Conservation (phyloP, 805 yeast species). For the Zygosaccharomyces lentus region DNA sequence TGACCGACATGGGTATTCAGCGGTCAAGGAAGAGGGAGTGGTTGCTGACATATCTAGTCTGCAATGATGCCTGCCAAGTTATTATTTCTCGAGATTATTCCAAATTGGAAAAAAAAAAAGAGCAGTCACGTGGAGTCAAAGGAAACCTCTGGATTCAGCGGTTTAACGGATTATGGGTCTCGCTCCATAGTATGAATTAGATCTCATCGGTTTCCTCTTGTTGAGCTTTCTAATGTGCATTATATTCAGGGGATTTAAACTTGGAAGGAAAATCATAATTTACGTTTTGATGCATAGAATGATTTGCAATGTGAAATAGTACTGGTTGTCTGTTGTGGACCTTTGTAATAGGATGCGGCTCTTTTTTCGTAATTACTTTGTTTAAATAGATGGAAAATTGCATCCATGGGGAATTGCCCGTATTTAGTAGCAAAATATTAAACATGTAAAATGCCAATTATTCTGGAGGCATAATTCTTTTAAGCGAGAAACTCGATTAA, state of each 20-base stretch:
- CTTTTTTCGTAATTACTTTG: too few species aligned
- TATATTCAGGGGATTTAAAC: not conserved
- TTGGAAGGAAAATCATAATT: not conserved
- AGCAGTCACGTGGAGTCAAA: not conserved
- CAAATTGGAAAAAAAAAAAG: not conserved
- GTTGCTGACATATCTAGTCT: not conserved
- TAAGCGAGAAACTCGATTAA: too few species aligned
- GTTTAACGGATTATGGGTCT: not conserved
- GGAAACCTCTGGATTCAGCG: not conserved
- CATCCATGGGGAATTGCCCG: too few species aligned
- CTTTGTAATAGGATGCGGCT: too few species aligned
- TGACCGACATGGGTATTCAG: slow-evolving; percentile 2
- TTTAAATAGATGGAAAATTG: too few species aligned
- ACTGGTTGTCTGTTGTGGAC: not conserved
- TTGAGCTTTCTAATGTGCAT: not conserved
- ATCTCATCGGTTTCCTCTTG: not conserved
- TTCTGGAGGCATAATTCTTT: too few species aligned
- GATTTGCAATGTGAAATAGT: not conserved
- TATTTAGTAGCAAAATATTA: too few species aligned
- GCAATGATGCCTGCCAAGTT: not conserved
- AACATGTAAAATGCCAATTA: too few species aligned
- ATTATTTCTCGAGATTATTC: not conserved
- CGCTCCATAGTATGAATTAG: not conserved
- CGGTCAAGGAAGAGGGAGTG: not conserved
- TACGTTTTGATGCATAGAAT: slow-evolving; percentile 1